Conservation (phyloP, 148 eudicot species). For the Fagopyrum esculentum region DNA sequence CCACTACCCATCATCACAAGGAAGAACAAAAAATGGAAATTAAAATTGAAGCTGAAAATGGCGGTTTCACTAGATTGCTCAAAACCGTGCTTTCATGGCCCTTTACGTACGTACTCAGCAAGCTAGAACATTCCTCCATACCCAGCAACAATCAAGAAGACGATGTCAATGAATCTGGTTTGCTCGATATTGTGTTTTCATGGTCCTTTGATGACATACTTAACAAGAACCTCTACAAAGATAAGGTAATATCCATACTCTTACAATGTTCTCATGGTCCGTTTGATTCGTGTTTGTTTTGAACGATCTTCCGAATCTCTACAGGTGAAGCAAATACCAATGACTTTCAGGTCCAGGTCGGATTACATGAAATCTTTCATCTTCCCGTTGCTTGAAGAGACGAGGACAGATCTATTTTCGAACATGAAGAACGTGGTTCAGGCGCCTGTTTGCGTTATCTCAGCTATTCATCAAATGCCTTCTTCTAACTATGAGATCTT, state of each 20-base stretch:
- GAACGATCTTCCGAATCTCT: not conserved
- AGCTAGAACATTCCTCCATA: too few relatives aligned
- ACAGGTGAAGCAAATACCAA: not conserved
- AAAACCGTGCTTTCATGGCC: too few relatives aligned
- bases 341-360: not conserved
- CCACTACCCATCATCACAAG: not conserved
- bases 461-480: not conserved
- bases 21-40: not conserved
- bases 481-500: not conserved
- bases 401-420: not conserved
- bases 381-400: not conserved
- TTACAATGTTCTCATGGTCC: too few relatives aligned
- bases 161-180: not conserved
- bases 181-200: not conserved
- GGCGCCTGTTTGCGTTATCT: not conserved
- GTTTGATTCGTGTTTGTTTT: not conserved
- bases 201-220: not conserved
- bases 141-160: not conserved
- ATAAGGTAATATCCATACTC: not conserved
- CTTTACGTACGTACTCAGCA: too few relatives aligned
- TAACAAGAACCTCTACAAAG: conserved; percentile 1
- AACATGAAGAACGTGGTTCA: not conserved
- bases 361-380: not conserved
- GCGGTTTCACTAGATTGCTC: not conserved
- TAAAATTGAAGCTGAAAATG: not conserved